phyloP scores from a whole-genome alignment of 2,329 filamentous ascomycete species.

The Epicoccum nigrum region DNA sequence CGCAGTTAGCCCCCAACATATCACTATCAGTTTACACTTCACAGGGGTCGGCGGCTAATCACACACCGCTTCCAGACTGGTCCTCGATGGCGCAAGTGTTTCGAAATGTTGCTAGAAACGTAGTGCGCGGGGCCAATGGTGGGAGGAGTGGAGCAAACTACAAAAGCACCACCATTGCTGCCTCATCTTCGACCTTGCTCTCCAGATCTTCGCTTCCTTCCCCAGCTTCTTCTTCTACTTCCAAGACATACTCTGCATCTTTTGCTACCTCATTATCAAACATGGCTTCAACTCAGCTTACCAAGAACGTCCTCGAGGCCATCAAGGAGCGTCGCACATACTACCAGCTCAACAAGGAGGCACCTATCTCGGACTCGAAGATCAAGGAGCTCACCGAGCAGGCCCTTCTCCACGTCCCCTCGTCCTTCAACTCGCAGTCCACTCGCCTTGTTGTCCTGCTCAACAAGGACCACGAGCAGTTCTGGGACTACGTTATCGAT shows the following conservation, averaged over 20 bases:
- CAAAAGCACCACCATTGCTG: conserved; percentile 26
- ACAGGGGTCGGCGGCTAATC: conserved; percentile 8
- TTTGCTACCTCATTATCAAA: conserved; percentile 34
- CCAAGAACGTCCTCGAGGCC: conserved; percentile 57
- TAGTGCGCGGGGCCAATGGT: conserved; percentile 15
- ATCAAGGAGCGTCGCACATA: conserved; percentile 71
- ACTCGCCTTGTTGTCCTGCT: conserved; percentile 80
- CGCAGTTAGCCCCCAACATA: conserved; percentile 24
- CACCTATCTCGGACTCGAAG: conserved; percentile 62
- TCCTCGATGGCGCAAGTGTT: conserved; percentile 41
- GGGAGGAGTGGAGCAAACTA: conserved; percentile 21
- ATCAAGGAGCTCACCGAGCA: conserved; percentile 67
- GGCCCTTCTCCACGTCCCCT: conserved; percentile 72
- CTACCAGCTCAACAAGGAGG: conserved; percentile 71
- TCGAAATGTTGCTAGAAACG: conserved; percentile 40
- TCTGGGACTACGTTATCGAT: conserved; percentile 77
- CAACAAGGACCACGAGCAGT: conserved; percentile 81
- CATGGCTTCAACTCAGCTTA: conserved; percentile 42
- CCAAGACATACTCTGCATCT: conserved; percentile 6
- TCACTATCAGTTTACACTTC: conserved; percentile 24
- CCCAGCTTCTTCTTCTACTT: conserved; percentile 14
- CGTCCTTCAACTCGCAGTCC: conserved; percentile 87
- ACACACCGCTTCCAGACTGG: conserved; percentile 20
- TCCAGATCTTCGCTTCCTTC: conserved; percentile 6
- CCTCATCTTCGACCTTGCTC: conserved; percentile 12